These are phyloP conservation scores for Sclerotinia minor DNA, from an alignment of 2,329 filamentous ascomycete species.

Conservation along the genomic window DNA sequence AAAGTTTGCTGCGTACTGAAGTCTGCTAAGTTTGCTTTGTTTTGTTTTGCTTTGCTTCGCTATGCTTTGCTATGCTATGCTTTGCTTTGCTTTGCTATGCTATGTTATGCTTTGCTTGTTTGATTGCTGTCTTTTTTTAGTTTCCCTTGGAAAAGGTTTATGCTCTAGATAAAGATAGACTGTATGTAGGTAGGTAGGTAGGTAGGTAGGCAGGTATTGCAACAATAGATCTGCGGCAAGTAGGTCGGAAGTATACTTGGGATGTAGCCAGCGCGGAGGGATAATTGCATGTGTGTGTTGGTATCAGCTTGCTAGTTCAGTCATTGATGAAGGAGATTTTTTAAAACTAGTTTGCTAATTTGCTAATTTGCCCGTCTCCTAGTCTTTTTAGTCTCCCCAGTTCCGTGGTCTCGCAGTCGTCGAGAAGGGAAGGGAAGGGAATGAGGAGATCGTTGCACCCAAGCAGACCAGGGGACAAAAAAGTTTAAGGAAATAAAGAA, in stretches of 20 bases:
- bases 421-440: neutral
- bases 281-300: slow-evolving; percentile 21
- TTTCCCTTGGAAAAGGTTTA: neutral
- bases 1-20: slow-evolving; percentile 3
- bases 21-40: neutral
- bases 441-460: neutral
- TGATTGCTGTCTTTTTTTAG: slow-evolving; percentile 2
- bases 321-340: slow-evolving; percentile 5
- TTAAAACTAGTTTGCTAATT: neutral
- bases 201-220: slow-evolving; percentile 1
- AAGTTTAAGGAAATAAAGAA: neutral
- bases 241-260: slow-evolving; percentile 23
- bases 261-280: slow-evolving; percentile 20
- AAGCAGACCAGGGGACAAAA: neutral
- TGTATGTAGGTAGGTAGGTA: neutral
- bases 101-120: neutral
- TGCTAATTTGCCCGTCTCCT: neutral
- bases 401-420: neutral
- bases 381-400: neutral
- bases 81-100: slow-evolving; percentile 7
- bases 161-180: neutral
- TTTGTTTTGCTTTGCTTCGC: neutral
- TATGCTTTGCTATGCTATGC: neutral
- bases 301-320: slow-evolving; percentile 4
- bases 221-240: slow-evolving; percentile 9